phyloP scores from a whole-genome alignment of 2,329 filamentous ascomycete species.

The Neonectria punicea region DNA sequence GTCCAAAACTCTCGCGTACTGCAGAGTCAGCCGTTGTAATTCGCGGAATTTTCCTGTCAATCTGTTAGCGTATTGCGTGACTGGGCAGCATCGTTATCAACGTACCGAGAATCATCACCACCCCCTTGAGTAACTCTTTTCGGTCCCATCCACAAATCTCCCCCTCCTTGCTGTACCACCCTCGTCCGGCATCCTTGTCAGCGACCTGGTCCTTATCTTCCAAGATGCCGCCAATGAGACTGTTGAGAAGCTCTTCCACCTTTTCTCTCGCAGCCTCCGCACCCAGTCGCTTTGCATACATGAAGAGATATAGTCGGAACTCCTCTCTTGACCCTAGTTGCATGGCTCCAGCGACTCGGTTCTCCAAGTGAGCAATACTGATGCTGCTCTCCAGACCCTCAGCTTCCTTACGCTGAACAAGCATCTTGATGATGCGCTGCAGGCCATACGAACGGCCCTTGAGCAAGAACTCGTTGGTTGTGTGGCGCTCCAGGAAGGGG shows the following conservation, averaged over 20 bases:
- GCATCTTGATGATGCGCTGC: slow-evolving; percentile 88
- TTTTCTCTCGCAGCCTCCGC: slow-evolving; percentile 88
- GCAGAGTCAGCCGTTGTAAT: slow-evolving; percentile 91
- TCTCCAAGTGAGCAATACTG: slow-evolving; percentile 94
- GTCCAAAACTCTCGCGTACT: slow-evolving; percentile 87
- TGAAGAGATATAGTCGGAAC: slow-evolving; percentile 93
- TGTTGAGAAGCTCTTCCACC: slow-evolving; percentile 90
- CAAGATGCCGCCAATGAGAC: slow-evolving; percentile 78
- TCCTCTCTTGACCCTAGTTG: slow-evolving; percentile 89
- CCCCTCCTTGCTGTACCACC: slow-evolving; percentile 74
- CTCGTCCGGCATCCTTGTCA: slow-evolving; percentile 59
- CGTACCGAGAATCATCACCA: slow-evolving; percentile 91
- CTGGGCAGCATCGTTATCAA: slow-evolving; percentile 33
- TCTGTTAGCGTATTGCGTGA: slow-evolving; percentile 36
- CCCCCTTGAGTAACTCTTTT: slow-evolving; percentile 86
- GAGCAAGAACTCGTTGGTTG: slow-evolving; percentile 89
- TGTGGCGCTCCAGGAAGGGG: slow-evolving; percentile 91
- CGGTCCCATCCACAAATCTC: slow-evolving; percentile 91
- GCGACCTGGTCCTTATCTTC: slow-evolving; percentile 61
- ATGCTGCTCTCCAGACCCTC: slow-evolving; percentile 92
- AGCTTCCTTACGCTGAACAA: slow-evolving; percentile 89
- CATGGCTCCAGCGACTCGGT: slow-evolving; percentile 88
- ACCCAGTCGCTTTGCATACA: slow-evolving; percentile 96
- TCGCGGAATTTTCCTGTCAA: slow-evolving; percentile 89
- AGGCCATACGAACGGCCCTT: slow-evolving; percentile 92